Evolutionary conservation across 257 asterid genomes (phyloP).

Genomic region (Agastache rugosa): DNA sequence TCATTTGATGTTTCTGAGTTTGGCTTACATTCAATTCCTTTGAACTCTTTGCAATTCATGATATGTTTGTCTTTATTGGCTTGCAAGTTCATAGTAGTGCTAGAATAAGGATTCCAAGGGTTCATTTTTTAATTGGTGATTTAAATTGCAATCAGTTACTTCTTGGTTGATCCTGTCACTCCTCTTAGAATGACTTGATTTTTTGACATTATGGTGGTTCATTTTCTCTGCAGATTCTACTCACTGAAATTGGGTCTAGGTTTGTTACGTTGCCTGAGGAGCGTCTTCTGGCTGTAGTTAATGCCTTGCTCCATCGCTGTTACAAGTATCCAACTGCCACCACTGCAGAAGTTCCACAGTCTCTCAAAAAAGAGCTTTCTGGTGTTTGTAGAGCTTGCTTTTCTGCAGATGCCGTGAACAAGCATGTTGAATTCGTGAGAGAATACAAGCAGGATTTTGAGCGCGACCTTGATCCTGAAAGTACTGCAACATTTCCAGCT

Average conservation of each 20-base stretch:
- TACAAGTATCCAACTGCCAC: conserved; percentile 99
- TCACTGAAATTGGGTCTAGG: conserved; percentile 95
- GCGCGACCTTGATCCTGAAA: conserved; percentile 98
- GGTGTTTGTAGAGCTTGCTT: conserved; percentile 99
- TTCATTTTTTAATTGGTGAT: conserved; percentile 11
- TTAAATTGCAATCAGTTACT: conserved; percentile 3
- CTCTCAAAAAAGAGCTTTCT: conserved; percentile 98
- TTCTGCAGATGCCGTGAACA: conserved; percentile 98
- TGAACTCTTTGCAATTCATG: conserved; percentile 15
- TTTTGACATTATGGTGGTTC: conserved; percentile 20
- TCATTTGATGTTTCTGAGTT: conserved; percentile 30
- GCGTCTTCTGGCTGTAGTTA: conserved; percentile 95
- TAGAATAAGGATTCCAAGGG: conserved; percentile 4
- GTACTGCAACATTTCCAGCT: conserved; percentile 88
- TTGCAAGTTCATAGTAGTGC: conserved; percentile 12
- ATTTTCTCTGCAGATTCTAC: conserved; percentile 66
- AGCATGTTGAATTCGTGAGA: conserved; percentile 96
- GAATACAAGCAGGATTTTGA: conserved; percentile 98
- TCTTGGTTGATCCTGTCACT: conserved; percentile 26
- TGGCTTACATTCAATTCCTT: conserved; percentile 28
- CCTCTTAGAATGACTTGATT: conserved; percentile 8
- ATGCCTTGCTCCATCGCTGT: conserved; percentile 98
- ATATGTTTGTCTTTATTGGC: conserved; percentile 6
- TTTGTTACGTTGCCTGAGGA: conserved; percentile 98
- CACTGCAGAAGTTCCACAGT: conserved; percentile 98